Evolutionary conservation across 768 basidiomycete genomes (phyloP).

Genomic region (Lentinula edodes): DNA sequence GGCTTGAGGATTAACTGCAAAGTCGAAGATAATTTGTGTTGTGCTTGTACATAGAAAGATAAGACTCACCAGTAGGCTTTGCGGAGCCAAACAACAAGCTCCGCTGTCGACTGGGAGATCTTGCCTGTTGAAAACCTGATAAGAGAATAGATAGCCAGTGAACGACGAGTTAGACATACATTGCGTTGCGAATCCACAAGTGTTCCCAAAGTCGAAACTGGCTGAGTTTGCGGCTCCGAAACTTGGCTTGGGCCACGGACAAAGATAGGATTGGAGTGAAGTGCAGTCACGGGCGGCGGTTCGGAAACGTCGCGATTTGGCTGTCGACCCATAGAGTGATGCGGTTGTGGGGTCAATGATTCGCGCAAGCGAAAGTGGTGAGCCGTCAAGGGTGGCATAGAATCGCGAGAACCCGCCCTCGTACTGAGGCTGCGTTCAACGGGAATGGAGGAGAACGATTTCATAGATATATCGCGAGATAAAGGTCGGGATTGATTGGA

Average conservation of each 20-base stretch:
- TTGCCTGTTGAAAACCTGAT: conserved; percentile 26
- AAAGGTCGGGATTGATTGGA: conserved; percentile 29
- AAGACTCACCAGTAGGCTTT: conserved; percentile 27
- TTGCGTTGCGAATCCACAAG: conserved; percentile 50
- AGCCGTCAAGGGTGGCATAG: conserved; percentile 36
- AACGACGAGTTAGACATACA: conserved; percentile 31
- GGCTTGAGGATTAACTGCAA: conserved; percentile 23
- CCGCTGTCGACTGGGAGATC: conserved; percentile 47
- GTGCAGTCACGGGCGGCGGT: conserved; percentile 59
- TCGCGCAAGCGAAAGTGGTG: conserved; percentile 60
- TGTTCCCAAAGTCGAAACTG: conserved; percentile 51
- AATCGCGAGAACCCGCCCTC: conserved; percentile 28
- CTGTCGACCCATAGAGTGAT: conserved; percentile 63
- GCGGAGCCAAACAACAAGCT: conserved; percentile 43
- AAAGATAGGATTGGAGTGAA: conserved; percentile 64
- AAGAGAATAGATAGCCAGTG: conserved; percentile 1
- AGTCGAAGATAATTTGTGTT: conserved; percentile 5
- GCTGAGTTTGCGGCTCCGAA: conserved; percentile 18
- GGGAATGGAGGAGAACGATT: conserved; percentile 16
- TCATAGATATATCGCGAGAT: conserved; percentile 37
- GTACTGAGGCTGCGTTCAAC: neutral
- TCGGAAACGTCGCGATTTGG: conserved; percentile 58
- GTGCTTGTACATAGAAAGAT: neutral
- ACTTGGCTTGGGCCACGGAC: conserved; percentile 50
- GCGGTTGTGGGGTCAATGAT: conserved; percentile 67